These are phyloP conservation scores for Agaricales sp. DNA, from an alignment of 1,284 basidiomycete genomes.

Conservation along the genomic window DNA sequence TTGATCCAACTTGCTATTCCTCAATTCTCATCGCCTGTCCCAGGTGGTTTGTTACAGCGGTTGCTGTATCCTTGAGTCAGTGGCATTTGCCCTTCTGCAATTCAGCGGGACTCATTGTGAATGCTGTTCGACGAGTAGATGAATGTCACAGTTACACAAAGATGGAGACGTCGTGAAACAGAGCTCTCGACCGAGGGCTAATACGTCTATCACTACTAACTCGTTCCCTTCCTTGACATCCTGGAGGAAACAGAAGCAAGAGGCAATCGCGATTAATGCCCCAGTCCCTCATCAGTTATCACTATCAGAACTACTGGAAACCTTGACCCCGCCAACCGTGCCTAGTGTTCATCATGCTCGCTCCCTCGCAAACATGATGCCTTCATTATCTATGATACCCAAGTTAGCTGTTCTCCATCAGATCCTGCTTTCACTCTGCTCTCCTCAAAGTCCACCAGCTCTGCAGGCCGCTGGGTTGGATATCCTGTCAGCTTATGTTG, in stretches of 20 bases:
- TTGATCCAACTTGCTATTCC: no score
- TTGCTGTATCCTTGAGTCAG: no score
- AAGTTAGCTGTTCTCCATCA: slow-evolving; percentile 35
- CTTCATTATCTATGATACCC: slow-evolving; percentile 40
- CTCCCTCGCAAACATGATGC: slow-evolving; percentile 28
- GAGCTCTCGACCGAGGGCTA: not conserved
- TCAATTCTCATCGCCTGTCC: no score
- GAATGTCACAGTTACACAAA: not conserved
- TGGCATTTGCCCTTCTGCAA: no score
- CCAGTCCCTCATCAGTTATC: slow-evolving; percentile 16
- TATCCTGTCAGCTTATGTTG: slow-evolving; percentile 56
- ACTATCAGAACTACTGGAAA: slow-evolving; percentile 37
- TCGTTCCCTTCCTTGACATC: slow-evolving; percentile 15
- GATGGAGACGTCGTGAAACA: not conserved
- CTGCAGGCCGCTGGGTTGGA: slow-evolving; percentile 62
- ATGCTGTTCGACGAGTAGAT: no score
- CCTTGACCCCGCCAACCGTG: slow-evolving; percentile 44
- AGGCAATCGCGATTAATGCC: not conserved
- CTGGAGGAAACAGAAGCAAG: slow-evolving; percentile 1
- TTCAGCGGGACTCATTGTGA: no score
- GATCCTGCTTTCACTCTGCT: slow-evolving; percentile 49
- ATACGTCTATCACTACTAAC: slow-evolving; percentile 12
- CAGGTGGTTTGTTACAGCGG: no score
- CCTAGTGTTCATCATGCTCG: slow-evolving; percentile 45
- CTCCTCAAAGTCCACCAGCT: slow-evolving; percentile 34